Evolutionary conservation across 352 stramenopile species (phyloP).

Genomic region (Pythium rhizo-oryzae): DNA sequence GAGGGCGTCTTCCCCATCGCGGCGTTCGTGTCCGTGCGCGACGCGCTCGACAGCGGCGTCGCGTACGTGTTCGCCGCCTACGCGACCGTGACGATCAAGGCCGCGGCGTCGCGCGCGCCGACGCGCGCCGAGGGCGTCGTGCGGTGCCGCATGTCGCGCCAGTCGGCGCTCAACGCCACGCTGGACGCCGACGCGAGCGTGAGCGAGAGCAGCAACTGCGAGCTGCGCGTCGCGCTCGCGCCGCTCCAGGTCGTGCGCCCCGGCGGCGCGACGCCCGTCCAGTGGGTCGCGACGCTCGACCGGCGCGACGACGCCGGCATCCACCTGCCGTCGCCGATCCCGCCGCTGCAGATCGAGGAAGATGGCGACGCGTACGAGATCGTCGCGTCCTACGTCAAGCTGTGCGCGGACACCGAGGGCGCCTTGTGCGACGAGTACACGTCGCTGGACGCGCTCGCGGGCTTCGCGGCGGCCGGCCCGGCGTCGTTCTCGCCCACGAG

Average conservation of each 20-base stretch:
- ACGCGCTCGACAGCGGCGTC: constrained; percentile 36
- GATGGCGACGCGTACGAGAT: constrained; percentile 49
- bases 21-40: constrained; percentile 46
- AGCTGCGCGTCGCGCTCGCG: constrained; percentile 42
- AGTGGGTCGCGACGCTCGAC: constrained; percentile 43
- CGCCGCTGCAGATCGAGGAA: constrained; percentile 26
- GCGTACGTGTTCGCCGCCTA: constrained; percentile 61
- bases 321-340: constrained; percentile 46
- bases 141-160: constrained; percentile 49
- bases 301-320: constrained; percentile 41
- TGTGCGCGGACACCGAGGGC: constrained; percentile 38
- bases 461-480: constrained; percentile 16
- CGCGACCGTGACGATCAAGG: constrained; percentile 41
- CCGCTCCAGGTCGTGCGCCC: constrained; percentile 36
- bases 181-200: constrained; percentile 34
- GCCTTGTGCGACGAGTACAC: constrained; percentile 51
- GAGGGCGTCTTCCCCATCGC: constrained; percentile 48
- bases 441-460: not conserved
- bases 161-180: constrained; percentile 37
- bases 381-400: constrained; percentile 44
- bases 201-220: constrained; percentile 43
- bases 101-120: not conserved
- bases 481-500: constrained; percentile 35
- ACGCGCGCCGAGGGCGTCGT: constrained; percentile 25
- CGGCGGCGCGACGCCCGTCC: constrained; percentile 25